Base-by-base conservation (phyloP, 257 asterid genomes). In the Asclepias syriaca region DNA sequence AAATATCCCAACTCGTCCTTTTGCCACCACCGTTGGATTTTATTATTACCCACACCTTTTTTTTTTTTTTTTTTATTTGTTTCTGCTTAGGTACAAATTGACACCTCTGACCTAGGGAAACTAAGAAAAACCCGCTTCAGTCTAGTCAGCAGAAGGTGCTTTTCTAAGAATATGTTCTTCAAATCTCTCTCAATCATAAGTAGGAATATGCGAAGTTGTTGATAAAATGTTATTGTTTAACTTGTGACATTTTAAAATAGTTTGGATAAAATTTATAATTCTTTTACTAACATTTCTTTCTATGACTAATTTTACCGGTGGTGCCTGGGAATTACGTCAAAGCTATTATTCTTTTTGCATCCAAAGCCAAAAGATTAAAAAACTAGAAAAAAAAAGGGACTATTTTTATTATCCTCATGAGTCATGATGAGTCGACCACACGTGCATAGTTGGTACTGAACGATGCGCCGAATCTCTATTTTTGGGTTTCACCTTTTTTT, bases 11-110 rank as follows among this genome's bases (percentile, higher is more conserved):
- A 27, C 11, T 43, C 74, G 7, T 54, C 53, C n/a, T 53, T 53
- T 69, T 53, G 21, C 37, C 51, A 34, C 65, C 65, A 54, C 73
- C 73, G 22, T 69, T 27, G 37, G 50, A 53, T 53, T 69, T 69
- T 53, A 5, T 9, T 69, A 10, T 49, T 24, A 39, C 10, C 34
- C 3, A 39, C 1, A 21, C 7, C 18, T 19, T 0, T 32, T 27
- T 13, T 56, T 21, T 22, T 24, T 24, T 24, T 24, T 24, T 24
- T 24, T 24, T 24, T 24, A 24, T 24, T 11, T 12, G 48, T 43
- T 12, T 16, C 72, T 21, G 15, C 32, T n/a, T n/a, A 8, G 50
- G 45, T 32, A 24, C 40, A 66, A 48, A 48, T 13, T 46, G 37
- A 46, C 56, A 12, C 18, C 4, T 1, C 53, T 24, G 53, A 24